These are phyloP conservation scores for Suillus tomentosus DNA, from an alignment of 768 basidiomycete species.

Conservation along the genomic window DNA sequence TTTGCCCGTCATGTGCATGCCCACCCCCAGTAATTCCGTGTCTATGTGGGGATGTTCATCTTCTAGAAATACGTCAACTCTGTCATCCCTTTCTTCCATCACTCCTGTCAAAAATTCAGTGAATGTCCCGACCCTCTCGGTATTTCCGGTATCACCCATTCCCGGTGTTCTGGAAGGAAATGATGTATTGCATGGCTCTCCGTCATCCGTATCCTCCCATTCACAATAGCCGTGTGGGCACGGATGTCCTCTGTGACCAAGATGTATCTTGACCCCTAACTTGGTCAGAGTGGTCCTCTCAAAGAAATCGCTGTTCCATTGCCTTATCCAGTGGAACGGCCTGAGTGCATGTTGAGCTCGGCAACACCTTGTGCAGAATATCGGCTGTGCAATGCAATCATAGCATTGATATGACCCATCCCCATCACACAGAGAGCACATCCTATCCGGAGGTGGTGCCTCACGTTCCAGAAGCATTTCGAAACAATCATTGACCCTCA, in stretches of 20 bases:
- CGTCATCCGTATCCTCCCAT: neutral
- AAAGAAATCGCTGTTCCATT: neutral
- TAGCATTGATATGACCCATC: neutral
- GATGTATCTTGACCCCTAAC: neutral
- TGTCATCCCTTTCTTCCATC: too few relatives aligned
- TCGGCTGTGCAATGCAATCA: neutral
- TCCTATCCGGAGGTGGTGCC: neutral
- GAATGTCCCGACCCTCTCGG: too few relatives aligned
- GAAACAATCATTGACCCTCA: neutral
- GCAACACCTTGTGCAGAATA: neutral
- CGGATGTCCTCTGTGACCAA: neutral
- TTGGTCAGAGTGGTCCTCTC: neutral
- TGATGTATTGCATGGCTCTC: too few relatives aligned
- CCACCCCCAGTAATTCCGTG: too few relatives aligned
- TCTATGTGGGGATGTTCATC: too few relatives aligned
- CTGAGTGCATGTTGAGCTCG: neutral
- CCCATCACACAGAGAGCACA: neutral
- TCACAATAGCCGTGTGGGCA: neutral
- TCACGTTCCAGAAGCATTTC: neutral
- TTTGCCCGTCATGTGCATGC: neutral
- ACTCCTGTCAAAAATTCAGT: too few relatives aligned
- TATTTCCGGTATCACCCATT: too few relatives aligned
- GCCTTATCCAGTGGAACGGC: neutral
- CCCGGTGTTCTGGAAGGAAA: too few relatives aligned
- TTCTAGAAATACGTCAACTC: too few relatives aligned